Base-by-base conservation (phyloP, 2,329 filamentous ascomycete species). In the Xylaria sp. region DNA sequence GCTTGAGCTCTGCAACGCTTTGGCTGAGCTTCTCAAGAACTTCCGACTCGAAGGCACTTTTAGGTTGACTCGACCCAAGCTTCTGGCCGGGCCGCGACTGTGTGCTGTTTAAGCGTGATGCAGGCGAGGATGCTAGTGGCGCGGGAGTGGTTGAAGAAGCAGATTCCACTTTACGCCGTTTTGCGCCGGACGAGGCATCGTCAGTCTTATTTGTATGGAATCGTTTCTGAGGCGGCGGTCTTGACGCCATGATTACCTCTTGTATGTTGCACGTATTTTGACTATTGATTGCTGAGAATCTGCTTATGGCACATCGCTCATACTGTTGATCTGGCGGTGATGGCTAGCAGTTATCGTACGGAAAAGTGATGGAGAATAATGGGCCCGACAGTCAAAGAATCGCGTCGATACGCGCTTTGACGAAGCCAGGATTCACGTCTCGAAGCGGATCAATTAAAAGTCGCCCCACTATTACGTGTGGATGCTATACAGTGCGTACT, bases 11-110 rank as follows among this genome's bases (percentile, higher is more conserved):
- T 23, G 84, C 88, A 63, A 97, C 92, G 71, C 97, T 92, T 75
- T 97, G 93, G 63, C 91, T 94, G 75, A 99, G 84, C 79, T 96
- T 96, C 80, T 97, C 93, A 63, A 99, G 81, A 1, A 96, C 91
- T 72, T 97, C 92, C 60, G 89, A 88, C 75, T 97, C 94, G 73
- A 99, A 99, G 58, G 89, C 84, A 73, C 92, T 96, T 78, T 96
- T 97, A 13, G 84, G 84, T 74, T 92, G 91, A 67, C 83, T 92
- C 1, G 89, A 93, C 63, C 83, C 81, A 60, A 86, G 72, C 70
- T 85, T 87, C 64, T 82, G 83, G 66, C 83, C 83, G 9, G 76
- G 79, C n/a, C 77, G 80, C 71, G 82, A 83, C 66, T 88, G 83
- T 2, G 87, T 87, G 57, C 84, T 82, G 57, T 82, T 83, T 67